Evolutionary conservation across 495 filamentous ascomycete genomes (phyloP), one percentile per base, ranked within the genome.

Genomic region (Corynascus novoguineensis): DNA sequence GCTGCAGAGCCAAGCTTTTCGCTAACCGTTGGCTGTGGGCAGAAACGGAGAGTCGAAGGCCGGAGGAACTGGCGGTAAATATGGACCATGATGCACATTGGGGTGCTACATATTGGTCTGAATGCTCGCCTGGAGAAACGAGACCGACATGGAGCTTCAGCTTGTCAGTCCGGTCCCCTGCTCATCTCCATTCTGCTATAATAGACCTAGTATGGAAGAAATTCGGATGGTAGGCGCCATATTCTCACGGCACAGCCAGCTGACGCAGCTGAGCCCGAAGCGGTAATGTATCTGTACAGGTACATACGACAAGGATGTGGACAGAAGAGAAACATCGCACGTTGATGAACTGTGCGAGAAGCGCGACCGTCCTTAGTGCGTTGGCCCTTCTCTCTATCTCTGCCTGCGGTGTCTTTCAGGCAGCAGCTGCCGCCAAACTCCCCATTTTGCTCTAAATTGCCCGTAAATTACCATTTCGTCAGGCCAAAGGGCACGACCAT

Each of bases 391-490:
- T n/a, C n/a, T 17, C n/a, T 31, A 17, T 15, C 19, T 35, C 19
- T 11, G 58, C 38, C n/a, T 40, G 48, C 38, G 35, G 59, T 57
- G 47, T 49, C 59, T 61, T 61, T n/a, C n/a, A n/a, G n/a, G n/a
- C n/a, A n/a, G 59, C 55, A 58, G 50, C 49, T 25, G 47, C 57
- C 55, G 51, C 34, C 47, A 37, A n/a, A 15, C 29, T 14, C 32
- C 25, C 40, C 12, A 35, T 8, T 8, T 28, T 47, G 27, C 25
- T 5, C 4, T 53, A 44, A 44, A 42, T 42, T 42, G 25, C 50
- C 17, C 14, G 34, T 3, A 42, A 10, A 40, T 53, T 28, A 51
- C 34, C 22, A 15, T 9, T 32, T 17, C 15, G 9, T 17, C 37
- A 15, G 9, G n/a, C 37, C 29, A 31, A 27, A 24, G 15, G 28